Percentiles rank a stretch among this genome's conserved stretches.
Evolutionary conservation across 2,329 filamentous ascomycete genomes (phyloP).

Genomic region (Podosphaera fusca): DNA sequence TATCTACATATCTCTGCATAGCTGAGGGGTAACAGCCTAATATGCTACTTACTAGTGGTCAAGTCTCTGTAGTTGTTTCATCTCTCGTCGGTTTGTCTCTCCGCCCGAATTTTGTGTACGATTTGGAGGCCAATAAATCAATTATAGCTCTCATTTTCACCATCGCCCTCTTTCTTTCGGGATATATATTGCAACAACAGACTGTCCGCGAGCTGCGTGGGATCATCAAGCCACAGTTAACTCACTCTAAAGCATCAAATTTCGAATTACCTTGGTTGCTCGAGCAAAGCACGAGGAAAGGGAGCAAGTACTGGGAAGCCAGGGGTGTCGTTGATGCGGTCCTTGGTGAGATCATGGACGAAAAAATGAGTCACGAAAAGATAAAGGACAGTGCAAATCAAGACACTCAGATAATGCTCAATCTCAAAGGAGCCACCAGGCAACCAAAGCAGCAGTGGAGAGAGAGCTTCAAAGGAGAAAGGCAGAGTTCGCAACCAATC

Average conservation of each 20-base stretch:
- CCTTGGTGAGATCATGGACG: not conserved
- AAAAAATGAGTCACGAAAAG: not conserved
- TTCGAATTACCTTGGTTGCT: conserved; percentile 8
- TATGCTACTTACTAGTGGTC: conserved; percentile 38
- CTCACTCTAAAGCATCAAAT: conserved; percentile 4
- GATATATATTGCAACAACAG: conserved; percentile 71
- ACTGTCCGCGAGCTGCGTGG: conserved; percentile 56
- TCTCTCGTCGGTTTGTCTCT: conserved; percentile 32
- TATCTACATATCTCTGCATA: not conserved
- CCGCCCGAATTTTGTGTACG: not conserved
- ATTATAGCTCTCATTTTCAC: conserved; percentile 51
- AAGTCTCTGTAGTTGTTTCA: conserved; percentile 46
- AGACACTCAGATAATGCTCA: not conserved
- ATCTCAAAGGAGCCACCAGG: not conserved
- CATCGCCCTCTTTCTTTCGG: conserved; percentile 61
- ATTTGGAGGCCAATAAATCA: conserved; percentile 1
- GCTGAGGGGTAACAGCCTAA: not conserved
- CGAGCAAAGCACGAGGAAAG: conserved; percentile 1
- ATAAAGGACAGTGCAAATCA: not conserved
- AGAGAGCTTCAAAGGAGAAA: conserved; percentile 20
- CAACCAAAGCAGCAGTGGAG: not conserved
- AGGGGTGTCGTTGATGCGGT: conserved; percentile 5
- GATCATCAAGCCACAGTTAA: conserved; percentile 28
- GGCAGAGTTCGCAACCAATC: not conserved
- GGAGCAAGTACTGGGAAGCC: conserved; percentile 4